phyloP scores from a whole-genome alignment of 1,139 yeast species.

The Ashbya aceris region DNA sequence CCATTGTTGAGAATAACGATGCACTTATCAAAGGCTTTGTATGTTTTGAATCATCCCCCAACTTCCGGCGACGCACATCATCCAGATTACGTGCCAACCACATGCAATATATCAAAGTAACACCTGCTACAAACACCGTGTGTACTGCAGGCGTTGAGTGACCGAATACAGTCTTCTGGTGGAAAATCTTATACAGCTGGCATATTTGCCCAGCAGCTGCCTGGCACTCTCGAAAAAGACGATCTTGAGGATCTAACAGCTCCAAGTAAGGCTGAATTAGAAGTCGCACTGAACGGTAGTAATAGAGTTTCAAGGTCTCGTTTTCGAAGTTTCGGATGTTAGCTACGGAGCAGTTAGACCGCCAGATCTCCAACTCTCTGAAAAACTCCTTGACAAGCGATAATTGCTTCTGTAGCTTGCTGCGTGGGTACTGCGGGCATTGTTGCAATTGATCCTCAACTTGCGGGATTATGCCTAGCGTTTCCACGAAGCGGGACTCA shows the following conservation, averaged over 20 bases:
- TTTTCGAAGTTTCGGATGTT: constrained; percentile 37
- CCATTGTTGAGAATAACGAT: constrained; percentile 41
- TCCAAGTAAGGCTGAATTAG: constrained; percentile 52
- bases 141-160: constrained; percentile 55
- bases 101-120: constrained; percentile 49
- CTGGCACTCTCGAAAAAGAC: constrained; percentile 49
- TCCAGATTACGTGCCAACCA: constrained; percentile 52
- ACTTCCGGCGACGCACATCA: constrained; percentile 37
- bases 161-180: constrained; percentile 47
- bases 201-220: constrained; percentile 58
- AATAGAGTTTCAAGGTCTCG: constrained; percentile 44
- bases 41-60: constrained; percentile 45
- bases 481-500: constrained; percentile 47
- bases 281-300: constrained; percentile 46
- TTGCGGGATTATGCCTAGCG: constrained; percentile 35
- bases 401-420: constrained; percentile 30
- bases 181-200: constrained; percentile 47
- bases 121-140: constrained; percentile 54
- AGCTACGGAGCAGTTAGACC: constrained; percentile 35
- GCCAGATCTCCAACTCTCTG: constrained; percentile 43
- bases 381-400: constrained; percentile 38
- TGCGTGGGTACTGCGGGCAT: constrained; percentile 2
- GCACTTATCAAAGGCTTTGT: constrained; percentile 43
- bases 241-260: constrained; percentile 46
- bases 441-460: constrained; percentile 6